Conservation (phyloP, 2,329 filamentous ascomycete species). For the Epichloe bromicola region DNA sequence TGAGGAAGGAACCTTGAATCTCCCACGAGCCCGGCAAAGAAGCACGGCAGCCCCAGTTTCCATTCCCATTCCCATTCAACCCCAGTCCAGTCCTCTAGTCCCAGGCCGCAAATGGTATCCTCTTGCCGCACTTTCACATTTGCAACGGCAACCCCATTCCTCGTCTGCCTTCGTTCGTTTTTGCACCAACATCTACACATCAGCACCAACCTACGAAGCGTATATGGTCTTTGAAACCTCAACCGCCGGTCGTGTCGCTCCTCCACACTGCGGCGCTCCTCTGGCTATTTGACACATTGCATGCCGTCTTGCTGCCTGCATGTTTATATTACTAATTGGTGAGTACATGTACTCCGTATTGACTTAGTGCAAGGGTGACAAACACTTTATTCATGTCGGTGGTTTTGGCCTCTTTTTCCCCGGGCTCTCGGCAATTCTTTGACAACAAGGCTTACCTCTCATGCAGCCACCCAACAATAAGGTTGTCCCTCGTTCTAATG, state of each 20-base stretch:
- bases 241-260: not conserved
- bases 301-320: conserved; percentile 1
- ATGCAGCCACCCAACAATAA: not conserved
- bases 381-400: conserved; percentile 1
- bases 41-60: conserved; percentile 3
- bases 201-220: conserved; percentile 7
- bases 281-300: conserved; percentile 1
- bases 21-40: conserved; percentile 3
- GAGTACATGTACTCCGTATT: not conserved
- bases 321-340: conserved; percentile 1
- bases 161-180: conserved; percentile 10
- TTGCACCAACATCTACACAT: conserved; percentile 14
- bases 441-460: not conserved
- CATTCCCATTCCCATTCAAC: not conserved
- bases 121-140: conserved; percentile 13
- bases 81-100: not conserved
- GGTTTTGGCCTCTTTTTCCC: not conserved
- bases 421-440: not conserved
- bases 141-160: conserved; percentile 16
- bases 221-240: conserved; percentile 7
- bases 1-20: not conserved
- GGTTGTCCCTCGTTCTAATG: not conserved
- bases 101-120: conserved; percentile 9
- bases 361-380: conserved; percentile 6
- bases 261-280: not conserved